phyloP scores from a whole-genome alignment of 139 green algal species.

The Yamagishiella unicocca region DNA sequence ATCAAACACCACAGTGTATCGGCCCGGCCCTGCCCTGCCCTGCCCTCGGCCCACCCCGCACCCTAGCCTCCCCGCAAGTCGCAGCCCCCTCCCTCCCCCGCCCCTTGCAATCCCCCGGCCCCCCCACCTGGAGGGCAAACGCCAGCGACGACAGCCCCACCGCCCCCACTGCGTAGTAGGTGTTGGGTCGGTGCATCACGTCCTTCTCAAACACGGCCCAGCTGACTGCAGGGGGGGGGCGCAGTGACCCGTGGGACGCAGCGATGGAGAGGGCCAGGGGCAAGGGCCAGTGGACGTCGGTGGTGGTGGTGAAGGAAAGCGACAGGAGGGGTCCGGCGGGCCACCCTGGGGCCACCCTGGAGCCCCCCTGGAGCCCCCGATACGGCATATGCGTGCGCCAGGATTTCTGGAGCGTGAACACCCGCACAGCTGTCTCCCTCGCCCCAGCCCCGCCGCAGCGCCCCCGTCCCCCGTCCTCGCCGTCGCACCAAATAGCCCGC shows the following conservation, averaged over 20 bases:
- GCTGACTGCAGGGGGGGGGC: not conserved
- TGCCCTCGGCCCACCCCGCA: no score
- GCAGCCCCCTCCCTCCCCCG: no score
- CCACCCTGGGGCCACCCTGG: no score
- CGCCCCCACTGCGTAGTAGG: constrained; percentile 59
- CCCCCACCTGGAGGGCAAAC: constrained; percentile 58
- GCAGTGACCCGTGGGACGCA: not conserved
- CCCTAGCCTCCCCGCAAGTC: no score
- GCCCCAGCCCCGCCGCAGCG: no score
- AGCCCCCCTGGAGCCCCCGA: no score
- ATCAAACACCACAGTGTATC: no score
- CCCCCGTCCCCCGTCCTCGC: no score
- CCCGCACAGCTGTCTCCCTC: no score
- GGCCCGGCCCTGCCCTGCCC: no score
- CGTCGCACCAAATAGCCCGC: constrained; percentile 51
- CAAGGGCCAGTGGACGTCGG: not conserved
- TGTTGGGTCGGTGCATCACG: not conserved
- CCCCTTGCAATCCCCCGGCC: no score
- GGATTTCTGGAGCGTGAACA: no score
- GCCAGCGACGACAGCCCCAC: constrained; percentile 51
- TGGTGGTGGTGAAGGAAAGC: not conserved
- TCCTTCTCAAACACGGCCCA: constrained; percentile 23
- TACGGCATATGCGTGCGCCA: not conserved
- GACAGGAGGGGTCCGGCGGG: not conserved
- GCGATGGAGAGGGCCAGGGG: not conserved